Evolutionary conservation across 768 basidiomycete genomes (phyloP), one percentile per base, ranked within the genome.

Genomic region (Megacollybia marginata): DNA sequence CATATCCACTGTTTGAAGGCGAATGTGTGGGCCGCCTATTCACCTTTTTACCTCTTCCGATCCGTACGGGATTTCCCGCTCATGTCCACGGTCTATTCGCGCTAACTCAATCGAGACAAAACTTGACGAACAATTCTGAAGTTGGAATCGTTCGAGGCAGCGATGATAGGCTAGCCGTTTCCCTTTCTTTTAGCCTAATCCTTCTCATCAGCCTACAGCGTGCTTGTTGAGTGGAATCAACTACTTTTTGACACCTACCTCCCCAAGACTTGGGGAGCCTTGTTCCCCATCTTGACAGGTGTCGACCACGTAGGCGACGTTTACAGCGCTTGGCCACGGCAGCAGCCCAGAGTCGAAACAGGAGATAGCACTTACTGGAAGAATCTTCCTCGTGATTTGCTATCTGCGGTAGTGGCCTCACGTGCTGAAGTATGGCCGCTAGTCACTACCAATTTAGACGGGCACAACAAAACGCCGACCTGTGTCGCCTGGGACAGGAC

Each of bases 81-180:
- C 76, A 78, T 50, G 51, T 78, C 2, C 74, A 80, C 52, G 73
- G 64, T 0, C 50, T 72, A 2, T 76, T 80, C 50, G 72, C 76
- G 0, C 57, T 80, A 12, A 73, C 74, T 0, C 62, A 65, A 8
- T 70, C 69, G 0, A 58, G 78, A 12, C 73, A 78, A 47, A 65
- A 73, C 42, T 58, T 79, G 15, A 61, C 68, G 13, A 77, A 78
- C 47, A 51, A 59, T 8, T 62, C 62, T 8, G 75, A 76, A 48
- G 64, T 56, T 6, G 71, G 71, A 4, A 55, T 71, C 11, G 65
- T 68, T 1, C 54, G 54, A 5, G 67, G 68, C 0, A 69, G 69
- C 0, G 66, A 63, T 38, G 74, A 76, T 47, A 65, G 66, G 76
- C 77, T 54, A 43, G 70, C 62, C 20, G 7, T 40, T 43, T n/a